Percentiles rank a stretch among this genome's conserved stretches.
These are phyloP conservation scores for Solanum lignicaule DNA, from an alignment of 257 asterid species.

Conservation along the genomic window DNA sequence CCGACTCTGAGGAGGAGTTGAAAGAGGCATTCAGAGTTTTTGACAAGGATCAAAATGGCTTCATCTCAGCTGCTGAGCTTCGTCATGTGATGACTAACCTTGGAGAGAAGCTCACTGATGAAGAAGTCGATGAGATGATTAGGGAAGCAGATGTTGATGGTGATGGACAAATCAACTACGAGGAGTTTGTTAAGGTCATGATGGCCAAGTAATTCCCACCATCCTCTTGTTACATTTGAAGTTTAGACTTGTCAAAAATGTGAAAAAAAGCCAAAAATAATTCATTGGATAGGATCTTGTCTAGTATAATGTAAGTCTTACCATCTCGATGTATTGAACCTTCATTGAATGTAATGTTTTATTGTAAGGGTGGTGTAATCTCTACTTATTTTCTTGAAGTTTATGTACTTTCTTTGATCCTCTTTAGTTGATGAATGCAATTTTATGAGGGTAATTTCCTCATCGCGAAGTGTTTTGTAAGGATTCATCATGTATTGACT, in stretches of 20 bases:
- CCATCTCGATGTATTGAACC: not conserved
- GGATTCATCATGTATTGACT: not conserved
- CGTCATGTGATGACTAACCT: constrained; percentile 63
- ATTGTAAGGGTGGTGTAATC: constrained; percentile 14
- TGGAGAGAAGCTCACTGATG: constrained; percentile 65
- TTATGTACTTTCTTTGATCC: not conserved
- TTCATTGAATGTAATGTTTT: constrained; percentile 13
- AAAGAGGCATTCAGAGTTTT: constrained; percentile 65
- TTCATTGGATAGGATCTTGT: constrained; percentile 6
- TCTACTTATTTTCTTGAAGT: not conserved
- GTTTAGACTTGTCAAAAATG: not conserved
- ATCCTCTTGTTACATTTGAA: not conserved
- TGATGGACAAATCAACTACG: constrained; percentile 55
- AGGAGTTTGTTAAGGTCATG: constrained; percentile 56
- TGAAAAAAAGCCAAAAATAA: not conserved
- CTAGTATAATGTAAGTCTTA: not conserved
- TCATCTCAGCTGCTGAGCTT: constrained; percentile 61
- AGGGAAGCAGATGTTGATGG: constrained; percentile 65
- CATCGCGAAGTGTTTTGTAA: not conserved
- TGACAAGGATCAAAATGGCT: constrained; percentile 69
- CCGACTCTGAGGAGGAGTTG: constrained; percentile 61
- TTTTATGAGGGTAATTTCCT: too few relatives aligned
- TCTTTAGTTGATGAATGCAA: not conserved
- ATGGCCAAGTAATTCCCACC: constrained; percentile 41
- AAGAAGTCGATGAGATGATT: constrained; percentile 73